Evolutionary conservation across 2,329 filamentous ascomycete genomes (phyloP).

Genomic region (Diaporthe citriasiana): DNA sequence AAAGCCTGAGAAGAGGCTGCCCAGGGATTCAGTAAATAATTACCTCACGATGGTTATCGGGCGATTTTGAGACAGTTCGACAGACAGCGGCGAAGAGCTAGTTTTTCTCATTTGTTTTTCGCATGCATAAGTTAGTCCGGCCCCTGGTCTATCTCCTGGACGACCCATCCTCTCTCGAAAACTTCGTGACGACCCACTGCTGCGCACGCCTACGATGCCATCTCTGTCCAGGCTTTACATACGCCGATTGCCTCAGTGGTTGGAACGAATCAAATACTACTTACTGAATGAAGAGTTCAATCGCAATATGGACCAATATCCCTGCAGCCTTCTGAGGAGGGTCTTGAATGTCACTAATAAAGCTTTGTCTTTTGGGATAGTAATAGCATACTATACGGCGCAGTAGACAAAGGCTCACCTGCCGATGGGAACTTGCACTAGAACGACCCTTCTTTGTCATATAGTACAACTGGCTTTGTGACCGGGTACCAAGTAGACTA

Average conservation of each 20-base stretch:
- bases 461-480: neutral
- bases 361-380: neutral
- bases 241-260: neutral
- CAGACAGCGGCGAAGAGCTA: neutral
- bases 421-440: too few species aligned
- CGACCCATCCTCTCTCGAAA: too few species aligned
- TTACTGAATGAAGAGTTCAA: neutral
- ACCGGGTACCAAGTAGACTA: neutral
- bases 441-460: neutral
- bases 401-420: neutral
- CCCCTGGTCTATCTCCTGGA: too few species aligned
- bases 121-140: too few species aligned
- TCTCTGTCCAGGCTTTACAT: too few species aligned
- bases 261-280: neutral
- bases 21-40: too few species aligned
- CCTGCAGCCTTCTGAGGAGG: neutral
- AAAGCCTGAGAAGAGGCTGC: too few species aligned
- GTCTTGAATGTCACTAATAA: neutral
- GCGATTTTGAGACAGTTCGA: too few species aligned
- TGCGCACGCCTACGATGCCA: too few species aligned
- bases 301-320: neutral
- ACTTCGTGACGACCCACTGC: too few species aligned
- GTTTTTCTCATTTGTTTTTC: too few species aligned
- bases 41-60: too few species aligned
- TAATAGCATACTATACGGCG: neutral